phyloP scores from a whole-genome alignment of 345 rosid genomes.

The Boechera stricta region DNA sequence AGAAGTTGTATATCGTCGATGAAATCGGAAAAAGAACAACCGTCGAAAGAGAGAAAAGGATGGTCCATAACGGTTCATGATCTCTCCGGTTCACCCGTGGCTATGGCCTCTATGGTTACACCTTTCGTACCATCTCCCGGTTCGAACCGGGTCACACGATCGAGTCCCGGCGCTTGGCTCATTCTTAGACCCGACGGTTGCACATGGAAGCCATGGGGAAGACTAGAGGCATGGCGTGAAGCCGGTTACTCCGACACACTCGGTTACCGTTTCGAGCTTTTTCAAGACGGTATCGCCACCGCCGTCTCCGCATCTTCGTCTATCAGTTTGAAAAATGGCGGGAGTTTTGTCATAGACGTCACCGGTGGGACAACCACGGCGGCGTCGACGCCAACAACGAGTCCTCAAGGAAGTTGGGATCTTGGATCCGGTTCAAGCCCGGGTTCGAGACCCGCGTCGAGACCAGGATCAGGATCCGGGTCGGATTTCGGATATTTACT shows the following conservation, averaged over 20 bases:
- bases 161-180: constrained; percentile 96
- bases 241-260: constrained; percentile 55
- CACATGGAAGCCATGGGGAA: constrained; percentile 98
- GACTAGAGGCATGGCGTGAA: constrained; percentile 93
- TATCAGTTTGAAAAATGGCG: constrained; percentile 69
- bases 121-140: constrained; percentile 96
- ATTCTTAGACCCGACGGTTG: constrained; percentile 80
- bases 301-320: constrained; percentile 52
- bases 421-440: constrained; percentile 64
- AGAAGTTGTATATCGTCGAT: constrained; percentile 61
- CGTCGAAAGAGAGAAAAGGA: constrained; percentile 78
- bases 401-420: constrained; percentile 89
- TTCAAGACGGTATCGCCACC: constrained; percentile 61
- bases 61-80: constrained; percentile 96
- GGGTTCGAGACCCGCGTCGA: constrained; percentile 60
- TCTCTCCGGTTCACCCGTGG: constrained; percentile 94
- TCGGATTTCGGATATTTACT: constrained; percentile 57
- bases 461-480: constrained; percentile 91
- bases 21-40: constrained; percentile 61
- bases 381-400: constrained; percentile 63
- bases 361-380: constrained; percentile 52
- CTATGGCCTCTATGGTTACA: constrained; percentile 98
- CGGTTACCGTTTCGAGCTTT: constrained; percentile 83
- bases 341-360: constrained; percentile 75
- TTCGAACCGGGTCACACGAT: constrained; percentile 73